Percentiles rank a stretch among this genome's conserved stretches.
Conservation (phyloP, 2,329 filamentous ascomycete species). For the Neonectria magnoliae region DNA sequence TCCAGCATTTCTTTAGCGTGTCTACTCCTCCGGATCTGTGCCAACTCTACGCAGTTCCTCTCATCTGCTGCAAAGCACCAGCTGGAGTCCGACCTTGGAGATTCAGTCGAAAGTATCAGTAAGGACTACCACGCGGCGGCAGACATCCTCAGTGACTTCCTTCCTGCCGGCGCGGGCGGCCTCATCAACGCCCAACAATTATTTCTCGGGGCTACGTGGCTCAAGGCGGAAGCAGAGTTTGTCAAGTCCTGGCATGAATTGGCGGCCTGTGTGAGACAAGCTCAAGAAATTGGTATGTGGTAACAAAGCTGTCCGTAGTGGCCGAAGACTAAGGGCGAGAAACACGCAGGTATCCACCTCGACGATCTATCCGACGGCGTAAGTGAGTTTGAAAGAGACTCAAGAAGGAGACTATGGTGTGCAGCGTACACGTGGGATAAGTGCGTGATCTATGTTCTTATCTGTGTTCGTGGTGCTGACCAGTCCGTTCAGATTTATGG, state of each 20-base stretch:
- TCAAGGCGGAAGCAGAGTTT: constrained; percentile 4
- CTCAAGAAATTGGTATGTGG: constrained; percentile 1
- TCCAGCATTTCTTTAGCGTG: not conserved
- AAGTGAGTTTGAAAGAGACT: constrained; percentile 3
- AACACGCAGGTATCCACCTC: not conserved
- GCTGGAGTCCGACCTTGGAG: not conserved
- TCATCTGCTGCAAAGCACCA: not conserved
- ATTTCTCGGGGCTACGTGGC: not conserved
- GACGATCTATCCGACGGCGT: not conserved
- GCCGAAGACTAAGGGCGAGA: not conserved
- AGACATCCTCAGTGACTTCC: not conserved
- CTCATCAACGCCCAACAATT: not conserved
- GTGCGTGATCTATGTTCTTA: not conserved
- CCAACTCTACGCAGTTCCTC: not conserved
- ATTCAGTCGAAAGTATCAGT: not conserved
- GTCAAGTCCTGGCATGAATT: not conserved
- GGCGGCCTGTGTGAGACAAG: constrained; percentile 1
- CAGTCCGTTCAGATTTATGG: not conserved
- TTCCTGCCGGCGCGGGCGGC: not conserved
- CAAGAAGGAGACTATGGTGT: constrained; percentile 2
- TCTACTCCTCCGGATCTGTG: not conserved
- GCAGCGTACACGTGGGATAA: not conserved
- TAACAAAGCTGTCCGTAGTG: not conserved
- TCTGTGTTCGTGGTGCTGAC: not conserved
- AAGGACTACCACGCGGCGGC: not conserved